Conservation (phyloP, 106 monocot species). For the Dendrobium chrysotoxum region DNA sequence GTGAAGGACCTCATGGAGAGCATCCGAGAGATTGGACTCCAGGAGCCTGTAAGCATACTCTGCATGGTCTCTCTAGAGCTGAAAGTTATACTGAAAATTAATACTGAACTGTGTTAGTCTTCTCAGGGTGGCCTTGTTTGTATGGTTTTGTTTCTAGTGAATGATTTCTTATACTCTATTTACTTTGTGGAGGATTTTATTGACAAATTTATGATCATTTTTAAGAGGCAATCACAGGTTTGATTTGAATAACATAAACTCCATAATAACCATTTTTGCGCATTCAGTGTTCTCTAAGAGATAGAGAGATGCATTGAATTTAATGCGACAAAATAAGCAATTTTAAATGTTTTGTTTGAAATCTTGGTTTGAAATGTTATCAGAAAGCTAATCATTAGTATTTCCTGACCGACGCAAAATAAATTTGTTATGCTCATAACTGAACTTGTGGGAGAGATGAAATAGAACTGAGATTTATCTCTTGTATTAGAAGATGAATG, state of each 20-base stretch:
- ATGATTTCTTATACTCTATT: background rate
- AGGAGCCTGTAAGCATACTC: constrained; percentile 60
- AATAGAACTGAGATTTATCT: no score
- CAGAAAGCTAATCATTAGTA: no score
- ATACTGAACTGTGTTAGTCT: no score
- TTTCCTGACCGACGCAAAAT: no score
- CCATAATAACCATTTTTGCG: background rate
- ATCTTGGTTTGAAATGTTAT: no score
- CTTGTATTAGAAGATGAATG: no score
- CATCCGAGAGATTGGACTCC: constrained; percentile 75
- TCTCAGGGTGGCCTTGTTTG: background rate
- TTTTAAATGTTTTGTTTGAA: no score
- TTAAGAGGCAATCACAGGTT: background rate
- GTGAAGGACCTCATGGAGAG: constrained; percentile 93
- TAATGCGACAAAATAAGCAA: no score
- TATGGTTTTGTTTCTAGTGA: background rate
- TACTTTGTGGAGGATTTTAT: background rate
- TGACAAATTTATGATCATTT: background rate
- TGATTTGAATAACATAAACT: background rate
- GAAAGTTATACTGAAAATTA: background rate
- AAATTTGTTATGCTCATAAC: no score
- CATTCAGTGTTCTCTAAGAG: background rate
- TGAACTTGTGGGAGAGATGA: no score
- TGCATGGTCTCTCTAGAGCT: background rate
- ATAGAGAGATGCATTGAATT: background rate